A percentile compares a stretch with the other conserved stretches of the same genome.
Evolutionary conservation across 352 stramenopile genomes (phyloP).

Genomic region (Pythium coloratum): DNA sequence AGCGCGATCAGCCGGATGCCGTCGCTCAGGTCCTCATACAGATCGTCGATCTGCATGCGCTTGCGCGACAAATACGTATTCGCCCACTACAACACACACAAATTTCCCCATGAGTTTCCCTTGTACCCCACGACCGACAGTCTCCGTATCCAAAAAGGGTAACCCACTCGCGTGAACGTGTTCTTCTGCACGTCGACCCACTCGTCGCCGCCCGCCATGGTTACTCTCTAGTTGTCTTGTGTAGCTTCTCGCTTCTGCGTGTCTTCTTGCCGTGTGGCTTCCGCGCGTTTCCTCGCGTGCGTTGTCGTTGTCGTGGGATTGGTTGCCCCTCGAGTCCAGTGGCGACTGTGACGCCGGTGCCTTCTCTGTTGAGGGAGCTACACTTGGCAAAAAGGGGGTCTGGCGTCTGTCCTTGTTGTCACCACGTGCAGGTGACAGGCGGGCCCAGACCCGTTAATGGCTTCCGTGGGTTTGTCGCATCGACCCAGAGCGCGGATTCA

Average conservation of each 20-base stretch:
- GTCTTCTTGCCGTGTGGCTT: slow-evolving; percentile 8
- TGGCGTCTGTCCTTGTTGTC: slow-evolving; percentile 4
- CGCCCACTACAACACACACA: slow-evolving; percentile 59
- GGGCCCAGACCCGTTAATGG: not conserved
- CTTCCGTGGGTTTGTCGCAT: not conserved
- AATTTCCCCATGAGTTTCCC: not conserved
- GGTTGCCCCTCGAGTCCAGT: not conserved
- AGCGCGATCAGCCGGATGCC: slow-evolving; percentile 86
- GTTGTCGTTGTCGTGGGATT: not conserved
- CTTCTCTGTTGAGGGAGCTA: not conserved
- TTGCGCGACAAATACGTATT: slow-evolving; percentile 90
- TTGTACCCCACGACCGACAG: not conserved
- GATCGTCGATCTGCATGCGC: slow-evolving; percentile 87
- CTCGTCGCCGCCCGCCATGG: slow-evolving; percentile 68
- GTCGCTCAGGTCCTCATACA: slow-evolving; percentile 89
- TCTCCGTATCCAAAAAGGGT: not conserved
- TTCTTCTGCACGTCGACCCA: slow-evolving; percentile 92
- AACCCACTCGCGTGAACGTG: slow-evolving; percentile 86
- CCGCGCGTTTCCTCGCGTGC: slow-evolving; percentile 8
- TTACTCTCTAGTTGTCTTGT: not conserved
- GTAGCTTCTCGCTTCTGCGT: slow-evolving; percentile 1
- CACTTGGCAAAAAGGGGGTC: not conserved
- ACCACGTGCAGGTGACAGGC: slow-evolving; percentile 10
- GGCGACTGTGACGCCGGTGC: not conserved
- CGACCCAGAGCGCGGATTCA: not conserved